Evolutionary conservation across 2,329 filamentous ascomycete genomes (phyloP).

Genomic region (Botrytis fragariae): DNA sequence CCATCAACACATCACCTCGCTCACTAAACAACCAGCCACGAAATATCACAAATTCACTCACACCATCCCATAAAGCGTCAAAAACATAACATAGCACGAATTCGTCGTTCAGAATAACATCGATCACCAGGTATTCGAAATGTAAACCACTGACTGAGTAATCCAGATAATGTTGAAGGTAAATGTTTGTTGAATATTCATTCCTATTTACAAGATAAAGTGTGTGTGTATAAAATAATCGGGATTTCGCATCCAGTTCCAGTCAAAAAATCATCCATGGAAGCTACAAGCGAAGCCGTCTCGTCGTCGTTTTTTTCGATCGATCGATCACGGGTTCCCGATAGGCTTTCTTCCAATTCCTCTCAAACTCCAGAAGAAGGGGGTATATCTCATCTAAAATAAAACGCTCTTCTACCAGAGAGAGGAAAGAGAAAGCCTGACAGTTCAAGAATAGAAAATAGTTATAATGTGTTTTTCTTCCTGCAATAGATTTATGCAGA

Average conservation of each 20-base stretch:
- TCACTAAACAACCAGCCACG: neutral
- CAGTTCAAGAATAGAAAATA: constrained; percentile 12
- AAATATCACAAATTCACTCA: neutral
- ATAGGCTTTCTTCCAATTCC: constrained; percentile 16
- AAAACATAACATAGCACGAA: neutral
- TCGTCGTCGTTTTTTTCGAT: constrained; percentile 6
- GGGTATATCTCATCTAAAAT: constrained; percentile 10
- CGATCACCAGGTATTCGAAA: neutral
- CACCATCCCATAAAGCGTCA: neutral
- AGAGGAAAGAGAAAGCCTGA: constrained; percentile 17
- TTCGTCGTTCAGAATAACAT: neutral
- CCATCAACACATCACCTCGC: neutral
- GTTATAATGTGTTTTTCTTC: neutral
- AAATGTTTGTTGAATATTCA: constrained; percentile 1
- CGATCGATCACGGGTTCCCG: constrained; percentile 11
- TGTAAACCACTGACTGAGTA: neutral
- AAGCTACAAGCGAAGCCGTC: neutral
- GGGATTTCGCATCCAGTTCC: constrained; percentile 1
- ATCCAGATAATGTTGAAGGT: neutral
- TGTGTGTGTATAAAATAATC: constrained; percentile 14
- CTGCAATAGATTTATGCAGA: constrained; percentile 53
- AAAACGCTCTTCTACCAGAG: constrained; percentile 16
- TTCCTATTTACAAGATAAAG: constrained; percentile 14
- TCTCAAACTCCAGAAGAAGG: constrained; percentile 3
- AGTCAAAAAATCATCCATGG: neutral